Base-by-base conservation (phyloP, 129 eudicot genomes). In the Smallanthus sonchifolius region DNA sequence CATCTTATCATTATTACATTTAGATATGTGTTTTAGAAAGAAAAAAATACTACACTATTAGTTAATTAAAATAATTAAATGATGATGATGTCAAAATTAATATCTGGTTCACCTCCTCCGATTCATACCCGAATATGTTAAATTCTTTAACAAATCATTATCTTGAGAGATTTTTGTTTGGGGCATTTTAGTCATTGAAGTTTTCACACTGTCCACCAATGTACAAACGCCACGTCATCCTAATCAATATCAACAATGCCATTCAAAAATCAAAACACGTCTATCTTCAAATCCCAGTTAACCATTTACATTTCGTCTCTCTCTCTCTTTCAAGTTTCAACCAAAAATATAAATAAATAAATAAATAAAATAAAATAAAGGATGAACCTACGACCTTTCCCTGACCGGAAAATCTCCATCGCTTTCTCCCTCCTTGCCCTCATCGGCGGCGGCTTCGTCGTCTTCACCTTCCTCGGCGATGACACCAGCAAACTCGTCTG, bases 371-470 rank as follows among this genome's bases (percentile, higher is more conserved):
- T 24, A 0, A 24, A 24, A 24, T 0, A 24, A 24, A 24, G 1
- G 30, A 24, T 79, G 83, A 72, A 64, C 74, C 67, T 79, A 3
- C 83, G 78, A 45, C 57, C 77, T 9, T 67, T 79, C 37, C 68
- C 73, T 28, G 73, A 79, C 42, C 78, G 78, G 51, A 79, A 79
- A 72, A 79, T 79, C 38, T 79, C 37, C 65, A 72, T 72, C 67
- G 44, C 66, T 1, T 79, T 79, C 73, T 79, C 68, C 32, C 61
- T 79, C 51, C 30, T 79, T 0, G 74, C 83, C 10, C 72, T 79
- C 47, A 64, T 63, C 67, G 67, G 67, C 7, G 82, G 65, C 66
- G 73, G 61, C 51, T 30, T 79, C 60, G 34, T 79, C n/a, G 5
- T 79, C 42, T 52, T 72, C 60, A 52, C 83, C 48, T 64, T 79